phyloP scores from a whole-genome alignment of 2,329 filamentous ascomycete genomes.

The Diaporthe vaccinii region DNA sequence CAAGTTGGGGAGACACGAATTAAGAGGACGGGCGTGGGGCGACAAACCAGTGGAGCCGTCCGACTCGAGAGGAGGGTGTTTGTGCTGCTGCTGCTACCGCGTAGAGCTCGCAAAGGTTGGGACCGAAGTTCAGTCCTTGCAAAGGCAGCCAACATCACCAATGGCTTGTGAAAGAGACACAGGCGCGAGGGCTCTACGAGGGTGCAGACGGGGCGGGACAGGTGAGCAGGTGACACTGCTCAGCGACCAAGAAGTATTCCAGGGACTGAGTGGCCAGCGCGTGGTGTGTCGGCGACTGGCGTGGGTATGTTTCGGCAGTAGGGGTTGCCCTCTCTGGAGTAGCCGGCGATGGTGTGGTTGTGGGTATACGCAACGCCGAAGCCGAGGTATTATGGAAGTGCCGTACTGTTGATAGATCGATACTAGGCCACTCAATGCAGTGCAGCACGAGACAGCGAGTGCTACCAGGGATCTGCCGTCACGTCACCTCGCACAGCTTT shows the following conservation, averaged over 20 bases:
- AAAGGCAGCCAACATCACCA: conserved; percentile 54
- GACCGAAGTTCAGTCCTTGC: conserved; percentile 54
- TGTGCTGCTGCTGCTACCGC: conserved; percentile 39
- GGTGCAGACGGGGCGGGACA: not conserved
- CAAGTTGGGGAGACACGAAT: conserved; percentile 31
- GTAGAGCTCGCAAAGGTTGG: conserved; percentile 31
- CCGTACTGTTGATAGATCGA: not conserved
- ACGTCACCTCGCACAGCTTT: not conserved
- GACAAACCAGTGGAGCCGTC: conserved; percentile 46
- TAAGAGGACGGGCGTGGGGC: conserved; percentile 9
- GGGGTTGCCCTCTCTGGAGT: conserved; percentile 17
- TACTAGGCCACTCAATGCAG: not conserved
- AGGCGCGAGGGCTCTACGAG: conserved; percentile 13
- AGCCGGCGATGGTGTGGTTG: conserved; percentile 29
- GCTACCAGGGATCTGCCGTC: conserved; percentile 1
- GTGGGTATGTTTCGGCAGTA: conserved; percentile 37
- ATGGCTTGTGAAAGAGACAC: conserved; percentile 34
- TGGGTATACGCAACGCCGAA: conserved; percentile 33
- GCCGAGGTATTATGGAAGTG: conserved; percentile 37
- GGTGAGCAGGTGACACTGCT: conserved; percentile 22
- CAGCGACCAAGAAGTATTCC: conserved; percentile 26
- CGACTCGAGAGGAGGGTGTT: conserved; percentile 44
- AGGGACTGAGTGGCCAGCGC: not conserved
- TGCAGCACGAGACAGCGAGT: not conserved
- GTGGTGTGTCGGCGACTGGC: conserved; percentile 22